Evolutionary conservation across 306 rosid genomes (phyloP), one percentile per base, ranked within the genome.

Genomic region (Urtica urens): DNA sequence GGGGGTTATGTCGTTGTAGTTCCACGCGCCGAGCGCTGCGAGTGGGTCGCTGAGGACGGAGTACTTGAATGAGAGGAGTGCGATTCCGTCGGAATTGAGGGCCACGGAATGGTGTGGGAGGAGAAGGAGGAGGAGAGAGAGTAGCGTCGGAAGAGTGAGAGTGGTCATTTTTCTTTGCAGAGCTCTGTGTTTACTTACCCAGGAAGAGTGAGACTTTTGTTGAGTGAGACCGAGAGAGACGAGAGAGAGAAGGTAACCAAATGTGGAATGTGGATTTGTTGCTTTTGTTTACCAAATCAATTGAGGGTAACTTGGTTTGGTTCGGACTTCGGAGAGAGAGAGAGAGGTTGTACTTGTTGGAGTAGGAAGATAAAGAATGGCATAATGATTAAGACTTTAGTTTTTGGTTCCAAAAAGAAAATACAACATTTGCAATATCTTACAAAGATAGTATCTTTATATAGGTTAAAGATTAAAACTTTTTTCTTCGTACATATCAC

Each of bases 21-120:
- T 71, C 99, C 95, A 90, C 68, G 18, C 67, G 1, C 69, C 70
- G 23, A 90, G 33, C 14, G 72, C 82, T 3, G 81, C 74, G 23
- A 77, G 41, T 0, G 99, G 99, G 68, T 90, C 99, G 28, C 76
- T 69, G 29, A 80, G 87, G 43, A 90, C 77, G 44, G 79, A 66
- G 62, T 77, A 76, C 60, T 82, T 90, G 73, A 90, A 86, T 9
- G 82, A 71, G 31, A 85, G 86, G 58, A 90, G 53, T 51, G 70
- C 58, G 38, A 65, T 53, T 37, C 83, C 99, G 53, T 90, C 95
- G 22, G 71, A 38, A 74, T 79, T 77, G 5, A 90, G 94, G 69
- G 92, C 71, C 31, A 55, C 41, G 1, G 77, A 51, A 2, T 60
- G 74, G 44, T 34, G 50, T 1, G 54, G 64, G 22, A 70, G 65